phyloP scores from a whole-genome alignment of 331 rosid species.

The Prunus yedoensis region DNA sequence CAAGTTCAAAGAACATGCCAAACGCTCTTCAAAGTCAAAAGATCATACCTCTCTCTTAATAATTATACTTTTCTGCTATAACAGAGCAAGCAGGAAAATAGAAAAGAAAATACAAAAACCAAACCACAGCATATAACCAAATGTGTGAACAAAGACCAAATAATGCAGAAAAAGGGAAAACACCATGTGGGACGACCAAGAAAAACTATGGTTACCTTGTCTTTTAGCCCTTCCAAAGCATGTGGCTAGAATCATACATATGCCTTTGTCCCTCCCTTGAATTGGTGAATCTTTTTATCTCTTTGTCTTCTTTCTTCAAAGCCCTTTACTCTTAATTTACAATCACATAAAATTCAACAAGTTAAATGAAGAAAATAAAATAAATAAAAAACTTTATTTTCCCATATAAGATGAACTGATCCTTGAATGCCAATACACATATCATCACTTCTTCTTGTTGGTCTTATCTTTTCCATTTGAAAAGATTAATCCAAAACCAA shows the following conservation, averaged over 20 bases:
- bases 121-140: slow-evolving; percentile 31
- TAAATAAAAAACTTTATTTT: background rate
- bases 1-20: background rate
- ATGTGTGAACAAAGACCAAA: slow-evolving; percentile 37
- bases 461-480: slow-evolving; percentile 56
- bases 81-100: background rate
- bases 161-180: slow-evolving; percentile 10
- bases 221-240: slow-evolving; percentile 55
- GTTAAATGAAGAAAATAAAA: too few relatives aligned
- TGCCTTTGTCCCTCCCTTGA: slow-evolving; percentile 29
- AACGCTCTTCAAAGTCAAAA: background rate
- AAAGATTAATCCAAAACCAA: slow-evolving; percentile 75
- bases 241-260: slow-evolving; percentile 46
- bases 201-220: slow-evolving; percentile 51
- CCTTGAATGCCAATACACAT: background rate
- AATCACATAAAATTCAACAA: slow-evolving; percentile 26
- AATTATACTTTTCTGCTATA: background rate
- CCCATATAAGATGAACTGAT: too few relatives aligned
- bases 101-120: background rate
- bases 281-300: slow-evolving; percentile 18
- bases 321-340: slow-evolving; percentile 25
- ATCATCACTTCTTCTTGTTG: slow-evolving; percentile 60
- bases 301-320: slow-evolving; percentile 31
- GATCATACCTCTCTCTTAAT: background rate
- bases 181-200: slow-evolving; percentile 44